Evolutionary conservation across 768 basidiomycete genomes (phyloP).

Genomic region (Suillus paluster): DNA sequence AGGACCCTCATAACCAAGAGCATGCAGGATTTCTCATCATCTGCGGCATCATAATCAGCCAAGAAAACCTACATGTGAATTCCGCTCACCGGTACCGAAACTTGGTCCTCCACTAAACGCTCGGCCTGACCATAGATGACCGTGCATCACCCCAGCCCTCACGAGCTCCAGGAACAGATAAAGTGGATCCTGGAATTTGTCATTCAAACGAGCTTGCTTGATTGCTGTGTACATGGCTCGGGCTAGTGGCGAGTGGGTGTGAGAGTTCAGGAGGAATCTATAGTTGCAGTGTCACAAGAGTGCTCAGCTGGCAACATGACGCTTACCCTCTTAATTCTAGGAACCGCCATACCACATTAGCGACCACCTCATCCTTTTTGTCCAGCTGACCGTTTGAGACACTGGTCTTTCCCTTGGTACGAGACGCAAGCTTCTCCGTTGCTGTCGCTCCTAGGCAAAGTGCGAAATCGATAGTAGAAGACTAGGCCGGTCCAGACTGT

Average conservation of each 20-base stretch:
- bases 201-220: slow-evolving; percentile 80
- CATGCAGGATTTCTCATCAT: slow-evolving; percentile 94
- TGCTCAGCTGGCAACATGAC: slow-evolving; percentile 11
- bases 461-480: slow-evolving; percentile 96
- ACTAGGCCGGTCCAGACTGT: slow-evolving; percentile 50
- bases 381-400: slow-evolving; percentile 62
- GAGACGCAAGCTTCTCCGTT: slow-evolving; percentile 75
- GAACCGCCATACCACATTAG: slow-evolving; percentile 98
- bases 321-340: slow-evolving; percentile 89
- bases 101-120: slow-evolving; percentile 95
- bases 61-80: slow-evolving; percentile 35
- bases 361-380: slow-evolving; percentile 98
- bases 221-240: slow-evolving; percentile 89
- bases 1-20: slow-evolving; percentile 95
- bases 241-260: slow-evolving; percentile 88
- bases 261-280: slow-evolving; percentile 88
- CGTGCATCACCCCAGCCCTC: slow-evolving; percentile 96
- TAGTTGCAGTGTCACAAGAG: slow-evolving; percentile 14
- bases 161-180: slow-evolving; percentile 95
- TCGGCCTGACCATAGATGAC: slow-evolving; percentile 85
- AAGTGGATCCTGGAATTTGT: slow-evolving; percentile 97
- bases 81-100: slow-evolving; percentile 79
- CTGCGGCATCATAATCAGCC: slow-evolving; percentile 44
- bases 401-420: slow-evolving; percentile 75
- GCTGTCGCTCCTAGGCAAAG: slow-evolving; percentile 92